Conservation (phyloP, 1,284 basidiomycete species). For the Ceratobasidium sp. region DNA sequence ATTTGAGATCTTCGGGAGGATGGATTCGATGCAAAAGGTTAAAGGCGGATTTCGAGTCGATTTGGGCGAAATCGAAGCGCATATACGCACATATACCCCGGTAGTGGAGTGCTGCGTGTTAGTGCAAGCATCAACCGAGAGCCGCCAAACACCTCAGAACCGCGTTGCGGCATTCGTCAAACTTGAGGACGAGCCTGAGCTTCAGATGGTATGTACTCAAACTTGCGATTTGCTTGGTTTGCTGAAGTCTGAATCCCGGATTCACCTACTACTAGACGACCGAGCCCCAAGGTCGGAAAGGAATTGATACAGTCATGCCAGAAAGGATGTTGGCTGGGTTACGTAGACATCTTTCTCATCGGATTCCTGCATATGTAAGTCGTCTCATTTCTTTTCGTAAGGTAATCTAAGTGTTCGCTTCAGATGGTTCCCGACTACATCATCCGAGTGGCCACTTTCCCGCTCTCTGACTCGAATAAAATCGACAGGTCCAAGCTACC, state of each 20-base stretch:
- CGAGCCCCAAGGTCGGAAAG: neutral
- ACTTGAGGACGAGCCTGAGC: neutral
- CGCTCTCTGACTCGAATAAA: neutral
- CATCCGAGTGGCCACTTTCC: neutral
- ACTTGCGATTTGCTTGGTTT: neutral
- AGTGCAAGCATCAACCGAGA: neutral
- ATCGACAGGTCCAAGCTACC: neutral
- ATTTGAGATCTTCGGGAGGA: conserved; percentile 17
- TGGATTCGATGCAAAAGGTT: conserved; percentile 12
- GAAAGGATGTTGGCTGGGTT: neutral
- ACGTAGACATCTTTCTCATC: neutral
- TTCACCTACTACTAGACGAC: neutral
- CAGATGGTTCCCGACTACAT: conserved; percentile 22
- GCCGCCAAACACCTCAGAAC: neutral
- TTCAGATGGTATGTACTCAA: neutral
- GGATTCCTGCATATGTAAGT: conserved; percentile 11
- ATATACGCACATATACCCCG: neutral
- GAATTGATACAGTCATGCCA: neutral
- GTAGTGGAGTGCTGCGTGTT: conserved; percentile 12
- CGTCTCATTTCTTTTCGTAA: neutral
- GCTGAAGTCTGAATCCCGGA: neutral
- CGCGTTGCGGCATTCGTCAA: conserved; percentile 14
- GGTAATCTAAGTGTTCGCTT: neutral
- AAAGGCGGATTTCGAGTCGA: conserved; percentile 30
- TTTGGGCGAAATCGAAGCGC: conserved; percentile 14